phyloP scores from a whole-genome alignment of 495 filamentous ascomycete species.

The Aspergillus heteromorphus region DNA sequence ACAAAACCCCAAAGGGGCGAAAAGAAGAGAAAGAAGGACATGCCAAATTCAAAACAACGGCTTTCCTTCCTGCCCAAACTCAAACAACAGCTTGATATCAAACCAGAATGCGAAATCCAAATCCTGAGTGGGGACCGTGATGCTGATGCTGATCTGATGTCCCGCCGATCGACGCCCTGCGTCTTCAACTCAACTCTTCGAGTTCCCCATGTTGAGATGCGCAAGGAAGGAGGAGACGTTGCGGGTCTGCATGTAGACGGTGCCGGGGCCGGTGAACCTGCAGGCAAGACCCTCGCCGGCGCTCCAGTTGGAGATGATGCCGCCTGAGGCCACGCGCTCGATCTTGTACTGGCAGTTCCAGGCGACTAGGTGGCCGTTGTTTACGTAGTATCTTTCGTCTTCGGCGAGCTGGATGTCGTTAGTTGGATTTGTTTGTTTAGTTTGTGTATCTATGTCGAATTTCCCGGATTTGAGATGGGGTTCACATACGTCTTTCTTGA shows the following conservation, averaged over 20 bases:
- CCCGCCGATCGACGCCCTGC: too few species aligned
- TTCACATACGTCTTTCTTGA: slow-evolving; percentile 81
- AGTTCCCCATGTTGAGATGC: slow-evolving; percentile 20
- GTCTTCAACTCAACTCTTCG: not conserved
- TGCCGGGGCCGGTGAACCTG: slow-evolving; percentile 88
- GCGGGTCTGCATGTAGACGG: slow-evolving; percentile 88
- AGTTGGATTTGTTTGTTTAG: not conserved
- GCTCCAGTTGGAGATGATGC: slow-evolving; percentile 73
- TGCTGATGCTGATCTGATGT: too few species aligned
- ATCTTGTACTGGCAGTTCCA: slow-evolving; percentile 93
- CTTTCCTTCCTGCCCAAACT: too few species aligned
- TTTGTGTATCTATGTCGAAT: not conserved
- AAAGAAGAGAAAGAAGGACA: not conserved
- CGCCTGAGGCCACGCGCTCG: slow-evolving; percentile 83
- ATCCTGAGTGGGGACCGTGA: not conserved
- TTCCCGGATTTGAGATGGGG: not conserved
- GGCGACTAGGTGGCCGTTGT: slow-evolving; percentile 93
- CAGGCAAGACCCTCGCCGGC: slow-evolving; percentile 87
- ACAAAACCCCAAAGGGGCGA: not conserved
- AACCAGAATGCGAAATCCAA: not conserved
- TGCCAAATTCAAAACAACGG: too few species aligned
- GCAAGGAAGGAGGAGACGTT: slow-evolving; percentile 62
- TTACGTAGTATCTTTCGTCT: slow-evolving; percentile 82
- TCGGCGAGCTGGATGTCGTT: slow-evolving; percentile 52
- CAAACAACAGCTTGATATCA: too few species aligned